These are phyloP conservation scores for Verticillium nubilum DNA, from an alignment of 2,329 filamentous ascomycete species.

Conservation along the genomic window DNA sequence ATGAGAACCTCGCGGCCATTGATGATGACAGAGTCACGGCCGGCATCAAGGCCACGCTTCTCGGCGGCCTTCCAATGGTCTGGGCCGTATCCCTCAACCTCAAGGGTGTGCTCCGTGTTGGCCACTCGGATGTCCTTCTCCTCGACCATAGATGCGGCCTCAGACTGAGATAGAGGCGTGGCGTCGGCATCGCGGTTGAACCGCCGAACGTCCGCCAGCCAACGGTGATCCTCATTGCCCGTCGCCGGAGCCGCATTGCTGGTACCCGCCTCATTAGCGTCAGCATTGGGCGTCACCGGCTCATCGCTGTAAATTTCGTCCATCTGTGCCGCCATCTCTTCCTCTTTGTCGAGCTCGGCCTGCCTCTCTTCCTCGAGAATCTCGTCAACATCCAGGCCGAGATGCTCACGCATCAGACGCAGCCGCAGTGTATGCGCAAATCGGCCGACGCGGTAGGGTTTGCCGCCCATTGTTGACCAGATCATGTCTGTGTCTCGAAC, in stretches of 20 bases:
- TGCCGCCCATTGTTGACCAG: constrained; percentile 83
- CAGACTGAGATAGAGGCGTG: constrained; percentile 22
- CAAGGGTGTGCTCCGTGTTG: constrained; percentile 60
- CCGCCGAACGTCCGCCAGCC: constrained; percentile 32
- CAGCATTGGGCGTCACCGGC: constrained; percentile 17
- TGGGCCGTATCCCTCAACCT: constrained; percentile 71
- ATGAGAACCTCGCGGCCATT: constrained; percentile 68
- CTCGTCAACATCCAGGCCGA: constrained; percentile 92
- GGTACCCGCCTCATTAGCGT: constrained; percentile 1
- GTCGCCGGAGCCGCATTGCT: constrained; percentile 2
- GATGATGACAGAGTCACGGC: constrained; percentile 66
- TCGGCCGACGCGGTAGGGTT: constrained; percentile 82
- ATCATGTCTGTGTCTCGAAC: constrained; percentile 92
- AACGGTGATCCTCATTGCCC: not conserved
- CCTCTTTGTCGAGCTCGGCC: constrained; percentile 56
- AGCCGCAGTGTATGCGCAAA: constrained; percentile 92
- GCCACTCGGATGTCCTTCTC: constrained; percentile 46
- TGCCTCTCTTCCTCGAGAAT: constrained; percentile 74
- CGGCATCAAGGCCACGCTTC: constrained; percentile 53
- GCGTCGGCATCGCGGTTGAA: constrained; percentile 70
- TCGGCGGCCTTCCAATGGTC: constrained; percentile 70
- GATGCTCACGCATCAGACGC: constrained; percentile 91
- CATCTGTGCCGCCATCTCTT: constrained; percentile 54
- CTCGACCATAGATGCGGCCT: constrained; percentile 14
- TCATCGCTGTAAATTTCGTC: constrained; percentile 55